A percentile compares a stretch with the other conserved stretches of the same genome.
phyloP scores from a whole-genome alignment of 129 eudicot genomes.

The Flaveria sonorensis region DNA sequence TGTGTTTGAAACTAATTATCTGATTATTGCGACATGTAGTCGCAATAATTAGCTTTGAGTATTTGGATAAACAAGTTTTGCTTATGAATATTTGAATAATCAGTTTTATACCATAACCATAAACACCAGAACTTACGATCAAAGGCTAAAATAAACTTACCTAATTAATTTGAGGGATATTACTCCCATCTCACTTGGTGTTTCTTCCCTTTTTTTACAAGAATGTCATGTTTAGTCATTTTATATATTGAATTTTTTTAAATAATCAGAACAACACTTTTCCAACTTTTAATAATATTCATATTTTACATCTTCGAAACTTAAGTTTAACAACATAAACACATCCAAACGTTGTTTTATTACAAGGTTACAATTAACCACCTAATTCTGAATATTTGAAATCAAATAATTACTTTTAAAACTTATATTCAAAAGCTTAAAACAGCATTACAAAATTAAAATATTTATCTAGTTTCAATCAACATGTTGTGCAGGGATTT shows the following conservation, averaged over 20 bases:
- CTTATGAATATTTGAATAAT: too few species aligned
- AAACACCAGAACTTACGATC: too few species aligned
- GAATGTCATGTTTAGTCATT: too few species aligned
- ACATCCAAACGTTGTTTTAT: background rate
- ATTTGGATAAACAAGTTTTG: background rate
- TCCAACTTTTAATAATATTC: too few species aligned
- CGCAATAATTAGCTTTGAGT: background rate
- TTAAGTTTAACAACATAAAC: background rate
- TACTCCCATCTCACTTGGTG: too few species aligned
- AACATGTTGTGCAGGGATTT: conserved; percentile 47
- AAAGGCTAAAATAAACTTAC: too few species aligned
- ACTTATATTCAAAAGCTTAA: background rate
- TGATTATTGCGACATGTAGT: background rate
- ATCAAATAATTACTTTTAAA: background rate
- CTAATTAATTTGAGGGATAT: too few species aligned
- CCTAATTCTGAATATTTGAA: background rate
- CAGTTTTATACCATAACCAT: too few species aligned
- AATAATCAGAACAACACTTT: too few species aligned
- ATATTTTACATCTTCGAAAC: too few species aligned
- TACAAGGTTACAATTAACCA: background rate
- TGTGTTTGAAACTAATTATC: background rate
- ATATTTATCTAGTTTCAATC: conserved; percentile 8
- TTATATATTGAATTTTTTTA: too few species aligned
- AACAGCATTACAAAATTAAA: background rate
- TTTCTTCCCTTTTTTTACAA: too few species aligned